phyloP scores from a whole-genome alignment of 768 basidiomycete genomes.

The Lentinus brumalis region DNA sequence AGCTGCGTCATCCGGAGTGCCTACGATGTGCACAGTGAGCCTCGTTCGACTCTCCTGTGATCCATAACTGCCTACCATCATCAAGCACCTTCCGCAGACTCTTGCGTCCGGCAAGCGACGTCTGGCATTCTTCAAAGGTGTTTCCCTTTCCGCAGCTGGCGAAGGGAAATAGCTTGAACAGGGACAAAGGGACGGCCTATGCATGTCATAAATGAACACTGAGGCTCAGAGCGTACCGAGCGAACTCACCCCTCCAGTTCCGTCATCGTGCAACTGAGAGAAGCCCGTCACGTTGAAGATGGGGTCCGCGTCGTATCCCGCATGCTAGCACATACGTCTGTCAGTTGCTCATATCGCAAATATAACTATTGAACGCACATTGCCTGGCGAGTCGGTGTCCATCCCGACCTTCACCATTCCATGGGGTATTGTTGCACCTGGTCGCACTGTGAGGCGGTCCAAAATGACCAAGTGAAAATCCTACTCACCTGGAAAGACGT shows the following conservation, averaged over 20 bases:
- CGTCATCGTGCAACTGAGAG: conserved; percentile 64
- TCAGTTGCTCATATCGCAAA: neutral
- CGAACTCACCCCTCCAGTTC: conserved; percentile 57
- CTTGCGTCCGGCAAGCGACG: conserved; percentile 48
- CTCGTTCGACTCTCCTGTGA: neutral
- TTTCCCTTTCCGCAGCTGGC: conserved; percentile 40
- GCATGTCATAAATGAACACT: neutral
- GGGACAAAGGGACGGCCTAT: conserved; percentile 48
- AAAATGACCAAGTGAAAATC: neutral
- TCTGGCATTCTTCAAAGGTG: conserved; percentile 53
- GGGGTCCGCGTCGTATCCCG: conserved; percentile 32
- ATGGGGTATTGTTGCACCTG: neutral
- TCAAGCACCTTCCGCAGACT: conserved; percentile 47
- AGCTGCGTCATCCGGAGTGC: conserved; percentile 59
- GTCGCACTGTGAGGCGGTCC: no score
- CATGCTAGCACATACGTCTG: neutral
- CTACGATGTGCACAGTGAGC: conserved; percentile 32
- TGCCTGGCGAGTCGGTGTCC: conserved; percentile 60
- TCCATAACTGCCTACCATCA: conserved; percentile 41
- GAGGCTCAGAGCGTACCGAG: neutral
- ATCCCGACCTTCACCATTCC: conserved; percentile 21
- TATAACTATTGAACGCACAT: conserved; percentile 40
- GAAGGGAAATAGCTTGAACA: conserved; percentile 64
- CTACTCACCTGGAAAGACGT: conserved; percentile 59
- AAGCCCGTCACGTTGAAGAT: conserved; percentile 51